Percentiles rank a stretch among this genome's conserved stretches.
Conservation (phyloP, 352 stramenopile genomes). For the Globisporangium camurandrum region DNA sequence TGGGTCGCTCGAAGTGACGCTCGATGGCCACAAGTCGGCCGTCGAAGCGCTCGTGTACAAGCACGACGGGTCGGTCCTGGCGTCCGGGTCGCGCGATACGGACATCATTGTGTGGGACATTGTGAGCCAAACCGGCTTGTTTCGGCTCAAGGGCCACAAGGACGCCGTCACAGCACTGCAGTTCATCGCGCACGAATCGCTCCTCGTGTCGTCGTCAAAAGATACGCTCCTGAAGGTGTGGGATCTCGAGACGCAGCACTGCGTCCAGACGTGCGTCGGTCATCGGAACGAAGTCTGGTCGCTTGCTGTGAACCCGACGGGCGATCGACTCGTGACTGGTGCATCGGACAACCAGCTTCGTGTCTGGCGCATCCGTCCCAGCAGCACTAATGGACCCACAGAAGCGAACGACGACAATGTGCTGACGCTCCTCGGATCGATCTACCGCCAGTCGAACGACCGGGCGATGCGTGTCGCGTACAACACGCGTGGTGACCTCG, state of each 20-base stretch:
- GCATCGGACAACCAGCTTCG: constrained; percentile 80
- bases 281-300: constrained; percentile 91
- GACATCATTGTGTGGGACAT: constrained; percentile 94
- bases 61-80: constrained; percentile 70
- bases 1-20: constrained; percentile 68
- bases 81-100: constrained; percentile 84
- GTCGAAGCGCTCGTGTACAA: constrained; percentile 78
- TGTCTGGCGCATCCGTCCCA: constrained; percentile 47
- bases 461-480: constrained; percentile 59
- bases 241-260: constrained; percentile 92
- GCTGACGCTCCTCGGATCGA: constrained; percentile 58
- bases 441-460: constrained; percentile 74
- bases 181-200: constrained; percentile 56
- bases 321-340: constrained; percentile 65
- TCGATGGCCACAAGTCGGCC: constrained; percentile 85
- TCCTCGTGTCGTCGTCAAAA: constrained; percentile 86
- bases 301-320: constrained; percentile 62
- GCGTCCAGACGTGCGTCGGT: constrained; percentile 90
- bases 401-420: constrained; percentile 20
- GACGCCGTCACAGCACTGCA: constrained; percentile 87
- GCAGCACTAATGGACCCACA: background rate
- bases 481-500: constrained; percentile 44
- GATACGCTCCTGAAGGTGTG: constrained; percentile 93
- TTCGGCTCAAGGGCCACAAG: constrained; percentile 90
- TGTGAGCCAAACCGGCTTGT: constrained; percentile 85